These are phyloP conservation scores for Penicillium cinerascens DNA, from an alignment of 495 filamentous ascomycete species.

Conservation along the genomic window DNA sequence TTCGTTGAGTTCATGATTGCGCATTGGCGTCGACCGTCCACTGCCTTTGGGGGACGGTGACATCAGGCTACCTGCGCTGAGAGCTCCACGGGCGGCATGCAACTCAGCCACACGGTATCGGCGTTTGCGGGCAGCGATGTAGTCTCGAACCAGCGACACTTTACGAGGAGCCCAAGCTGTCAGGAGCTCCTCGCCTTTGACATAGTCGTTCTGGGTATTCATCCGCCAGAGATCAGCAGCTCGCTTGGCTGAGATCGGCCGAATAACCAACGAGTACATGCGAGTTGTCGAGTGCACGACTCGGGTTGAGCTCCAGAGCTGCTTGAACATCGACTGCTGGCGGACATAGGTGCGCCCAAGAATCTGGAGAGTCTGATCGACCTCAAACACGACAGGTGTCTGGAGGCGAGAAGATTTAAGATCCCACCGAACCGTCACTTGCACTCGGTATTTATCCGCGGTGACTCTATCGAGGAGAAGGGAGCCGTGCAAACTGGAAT, in stretches of 20 bases:
- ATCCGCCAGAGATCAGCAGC: constrained; percentile 95
- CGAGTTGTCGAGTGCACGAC: constrained; percentile 82
- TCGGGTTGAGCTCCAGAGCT: constrained; percentile 78
- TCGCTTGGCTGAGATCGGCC: constrained; percentile 82
- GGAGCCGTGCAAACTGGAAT: constrained; percentile 89
- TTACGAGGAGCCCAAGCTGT: constrained; percentile 82
- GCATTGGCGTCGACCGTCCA: no score
- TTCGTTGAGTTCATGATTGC: constrained; percentile 48
- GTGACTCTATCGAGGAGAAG: constrained; percentile 85
- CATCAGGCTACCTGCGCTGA: constrained; percentile 45
- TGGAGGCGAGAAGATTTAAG: constrained; percentile 73
- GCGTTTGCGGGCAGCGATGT: constrained; percentile 65
- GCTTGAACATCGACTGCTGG: constrained; percentile 78
- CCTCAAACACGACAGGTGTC: constrained; percentile 78
- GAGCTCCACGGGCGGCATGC: constrained; percentile 68
- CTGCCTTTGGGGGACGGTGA: constrained; percentile 37
- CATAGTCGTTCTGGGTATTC: constrained; percentile 89
- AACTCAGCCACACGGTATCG: constrained; percentile 71
- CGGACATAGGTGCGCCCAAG: constrained; percentile 80
- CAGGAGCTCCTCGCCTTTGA: constrained; percentile 89
- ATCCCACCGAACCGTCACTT: constrained; percentile 81
- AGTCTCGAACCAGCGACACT: constrained; percentile 82
- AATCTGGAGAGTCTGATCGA: constrained; percentile 76
- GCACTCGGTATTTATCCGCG: constrained; percentile 84
- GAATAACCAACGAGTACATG: constrained; percentile 81